Evolutionary conservation across 352 stramenopile genomes (phyloP).

Genomic region (Thraustochytrium striatum): DNA sequence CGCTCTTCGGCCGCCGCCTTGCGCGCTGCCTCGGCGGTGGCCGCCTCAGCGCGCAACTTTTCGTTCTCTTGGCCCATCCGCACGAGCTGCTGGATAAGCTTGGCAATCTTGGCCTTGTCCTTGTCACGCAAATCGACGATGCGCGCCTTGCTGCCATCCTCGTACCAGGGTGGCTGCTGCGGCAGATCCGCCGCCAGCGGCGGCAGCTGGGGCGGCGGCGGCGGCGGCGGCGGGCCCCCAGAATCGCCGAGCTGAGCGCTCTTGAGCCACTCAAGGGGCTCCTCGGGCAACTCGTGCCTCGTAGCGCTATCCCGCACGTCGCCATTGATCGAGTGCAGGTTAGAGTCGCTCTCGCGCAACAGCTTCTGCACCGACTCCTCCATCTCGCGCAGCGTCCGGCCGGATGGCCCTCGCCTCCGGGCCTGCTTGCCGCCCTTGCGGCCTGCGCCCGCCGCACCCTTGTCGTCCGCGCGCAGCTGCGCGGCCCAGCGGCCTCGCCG

Average conservation of each 20-base stretch:
- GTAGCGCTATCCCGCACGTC: neutral
- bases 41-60: neutral
- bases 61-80: conserved; percentile 5
- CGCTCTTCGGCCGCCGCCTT: neutral
- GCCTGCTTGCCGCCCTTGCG: neutral
- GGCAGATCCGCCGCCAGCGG: neutral
- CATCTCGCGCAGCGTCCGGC: conserved; percentile 17
- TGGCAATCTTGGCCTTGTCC: conserved; percentile 33
- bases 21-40: neutral
- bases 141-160: neutral
- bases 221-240: neutral
- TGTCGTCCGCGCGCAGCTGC: too few species aligned
- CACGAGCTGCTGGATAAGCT: conserved; percentile 33
- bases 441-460: too few species aligned
- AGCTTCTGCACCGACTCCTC: conserved; percentile 5
- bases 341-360: neutral
- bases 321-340: neutral
- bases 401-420: neutral
- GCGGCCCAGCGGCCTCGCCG: too few species aligned
- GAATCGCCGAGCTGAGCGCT: neutral
- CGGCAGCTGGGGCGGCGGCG: neutral
- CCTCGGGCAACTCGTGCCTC: neutral
- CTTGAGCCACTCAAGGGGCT: neutral
- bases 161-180: neutral
- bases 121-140: conserved; percentile 26